Evolutionary conservation across 2,329 filamentous ascomycete genomes (phyloP).

Genomic region (Penicillium frequentans): DNA sequence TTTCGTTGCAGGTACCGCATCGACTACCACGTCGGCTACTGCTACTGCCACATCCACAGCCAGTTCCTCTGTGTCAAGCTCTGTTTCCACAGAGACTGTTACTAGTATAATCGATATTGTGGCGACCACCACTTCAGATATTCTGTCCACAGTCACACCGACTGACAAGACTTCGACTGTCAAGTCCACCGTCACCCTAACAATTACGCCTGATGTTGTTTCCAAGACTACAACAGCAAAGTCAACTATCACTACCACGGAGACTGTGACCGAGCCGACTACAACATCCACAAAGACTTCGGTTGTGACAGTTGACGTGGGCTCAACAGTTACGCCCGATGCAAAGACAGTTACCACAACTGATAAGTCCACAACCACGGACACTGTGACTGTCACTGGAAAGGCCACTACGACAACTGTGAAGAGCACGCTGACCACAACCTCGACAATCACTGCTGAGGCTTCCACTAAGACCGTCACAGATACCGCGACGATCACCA

Average conservation of each 20-base stretch:
- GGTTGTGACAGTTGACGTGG: constrained; percentile 30
- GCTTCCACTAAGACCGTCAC: constrained; percentile 12
- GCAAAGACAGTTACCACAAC: constrained; percentile 16
- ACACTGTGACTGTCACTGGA: constrained; percentile 15
- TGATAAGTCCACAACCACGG: constrained; percentile 1
- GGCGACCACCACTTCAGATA: constrained; percentile 14
- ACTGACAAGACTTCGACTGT: constrained; percentile 5
- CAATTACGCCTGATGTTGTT: constrained; percentile 2
- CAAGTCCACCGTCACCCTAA: constrained; percentile 5
- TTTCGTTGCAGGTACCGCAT: constrained; percentile 34
- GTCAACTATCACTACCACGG: constrained; percentile 24
- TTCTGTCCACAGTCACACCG: constrained; percentile 16
- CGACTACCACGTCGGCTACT: constrained; percentile 7
- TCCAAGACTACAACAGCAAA: constrained; percentile 20
- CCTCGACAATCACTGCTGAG: constrained; percentile 25
- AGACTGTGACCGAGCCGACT: constrained; percentile 21
- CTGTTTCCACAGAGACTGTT: constrained; percentile 9
- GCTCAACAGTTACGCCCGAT: constrained; percentile 33
- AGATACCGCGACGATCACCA: not conserved
- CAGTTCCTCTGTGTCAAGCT: not conserved
- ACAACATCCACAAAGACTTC: constrained; percentile 29
- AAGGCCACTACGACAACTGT: constrained; percentile 13
- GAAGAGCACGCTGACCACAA: constrained; percentile 21
- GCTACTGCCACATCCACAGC: not conserved
- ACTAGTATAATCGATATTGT: constrained; percentile 15